These are phyloP conservation scores for Pseudogymnoascus sp. DNA, from an alignment of 2,329 filamentous ascomycete species.

Conservation along the genomic window DNA sequence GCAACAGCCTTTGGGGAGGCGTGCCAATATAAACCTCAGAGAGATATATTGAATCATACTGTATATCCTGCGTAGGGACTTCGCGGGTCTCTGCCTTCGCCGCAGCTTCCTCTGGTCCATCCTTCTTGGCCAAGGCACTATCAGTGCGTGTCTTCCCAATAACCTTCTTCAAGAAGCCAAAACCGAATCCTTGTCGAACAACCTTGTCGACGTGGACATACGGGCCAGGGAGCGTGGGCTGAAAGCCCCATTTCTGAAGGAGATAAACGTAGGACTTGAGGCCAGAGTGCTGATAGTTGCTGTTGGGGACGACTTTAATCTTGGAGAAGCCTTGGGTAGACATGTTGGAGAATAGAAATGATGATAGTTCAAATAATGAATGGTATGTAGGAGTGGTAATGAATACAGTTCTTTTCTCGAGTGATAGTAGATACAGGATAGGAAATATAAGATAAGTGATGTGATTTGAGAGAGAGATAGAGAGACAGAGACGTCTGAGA, in stretches of 20 bases:
- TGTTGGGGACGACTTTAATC: slow-evolving; percentile 48
- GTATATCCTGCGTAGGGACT: slow-evolving; percentile 54
- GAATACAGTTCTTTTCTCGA: neutral
- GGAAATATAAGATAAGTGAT: neutral
- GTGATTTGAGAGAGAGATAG: neutral
- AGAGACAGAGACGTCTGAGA: neutral
- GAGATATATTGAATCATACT: slow-evolving; percentile 61
- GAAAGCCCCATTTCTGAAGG: slow-evolving; percentile 55
- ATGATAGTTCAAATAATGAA: neutral
- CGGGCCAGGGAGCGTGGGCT: slow-evolving; percentile 55
- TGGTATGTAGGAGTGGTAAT: neutral
- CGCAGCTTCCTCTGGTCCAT: slow-evolving; percentile 23
- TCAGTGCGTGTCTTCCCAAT: slow-evolving; percentile 43
- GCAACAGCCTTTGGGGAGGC: slow-evolving; percentile 51
- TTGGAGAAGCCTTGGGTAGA: slow-evolving; percentile 31
- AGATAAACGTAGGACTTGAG: slow-evolving; percentile 56
- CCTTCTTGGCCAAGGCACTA: slow-evolving; percentile 43
- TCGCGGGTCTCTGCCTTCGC: slow-evolving; percentile 35
- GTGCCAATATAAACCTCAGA: slow-evolving; percentile 58
- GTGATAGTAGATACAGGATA: neutral
- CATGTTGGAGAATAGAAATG: slow-evolving; percentile 18
- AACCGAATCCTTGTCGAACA: slow-evolving; percentile 32
- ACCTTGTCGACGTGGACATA: slow-evolving; percentile 46
- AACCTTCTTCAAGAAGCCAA: slow-evolving; percentile 39
- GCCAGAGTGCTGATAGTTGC: slow-evolving; percentile 51